These are phyloP conservation scores for Colletotrichum eremochloae DNA, from an alignment of 2,329 filamentous ascomycete genomes.

Conservation along the genomic window DNA sequence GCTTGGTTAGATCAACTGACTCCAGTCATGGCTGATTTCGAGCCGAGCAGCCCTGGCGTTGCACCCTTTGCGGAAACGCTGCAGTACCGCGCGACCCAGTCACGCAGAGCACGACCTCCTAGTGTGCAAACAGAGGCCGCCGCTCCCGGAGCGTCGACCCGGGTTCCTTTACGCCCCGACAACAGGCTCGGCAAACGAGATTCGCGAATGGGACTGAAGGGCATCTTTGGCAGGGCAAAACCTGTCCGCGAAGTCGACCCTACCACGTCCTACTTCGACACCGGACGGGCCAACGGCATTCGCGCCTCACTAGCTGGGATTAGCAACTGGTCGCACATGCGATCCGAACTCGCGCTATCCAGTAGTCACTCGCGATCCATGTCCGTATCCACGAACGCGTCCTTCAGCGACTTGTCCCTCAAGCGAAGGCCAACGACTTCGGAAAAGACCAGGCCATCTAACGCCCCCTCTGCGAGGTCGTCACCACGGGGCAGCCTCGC, in stretches of 20 bases:
- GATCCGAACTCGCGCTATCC: constrained; percentile 36
- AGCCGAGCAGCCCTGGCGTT: constrained; percentile 35
- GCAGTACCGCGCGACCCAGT: constrained; percentile 50
- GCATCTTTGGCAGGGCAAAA: constrained; percentile 64
- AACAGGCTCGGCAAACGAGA: constrained; percentile 62
- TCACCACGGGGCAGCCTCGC: constrained; percentile 51
- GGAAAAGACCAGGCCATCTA: constrained; percentile 30
- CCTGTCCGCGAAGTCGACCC: constrained; percentile 52
- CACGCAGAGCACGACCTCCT: constrained; percentile 56
- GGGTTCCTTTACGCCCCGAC: constrained; percentile 56
- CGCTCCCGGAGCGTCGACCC: constrained; percentile 50
- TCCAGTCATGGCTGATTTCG: constrained; percentile 40
- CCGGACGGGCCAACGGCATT: constrained; percentile 53
- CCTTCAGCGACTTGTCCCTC: constrained; percentile 33
- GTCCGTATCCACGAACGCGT: constrained; percentile 26
- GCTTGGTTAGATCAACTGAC: constrained; percentile 19
- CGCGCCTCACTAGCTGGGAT: constrained; percentile 63
- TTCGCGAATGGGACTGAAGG: constrained; percentile 65
- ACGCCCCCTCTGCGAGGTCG: constrained; percentile 27
- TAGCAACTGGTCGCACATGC: constrained; percentile 57
- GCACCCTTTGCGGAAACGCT: constrained; percentile 45
- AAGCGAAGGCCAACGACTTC: constrained; percentile 30
- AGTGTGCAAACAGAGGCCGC: constrained; percentile 48
- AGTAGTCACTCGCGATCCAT: constrained; percentile 20
- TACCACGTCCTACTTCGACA: constrained; percentile 48